Conservation (phyloP, 352 stramenopile species). For the Globisporangium viniferum region DNA sequence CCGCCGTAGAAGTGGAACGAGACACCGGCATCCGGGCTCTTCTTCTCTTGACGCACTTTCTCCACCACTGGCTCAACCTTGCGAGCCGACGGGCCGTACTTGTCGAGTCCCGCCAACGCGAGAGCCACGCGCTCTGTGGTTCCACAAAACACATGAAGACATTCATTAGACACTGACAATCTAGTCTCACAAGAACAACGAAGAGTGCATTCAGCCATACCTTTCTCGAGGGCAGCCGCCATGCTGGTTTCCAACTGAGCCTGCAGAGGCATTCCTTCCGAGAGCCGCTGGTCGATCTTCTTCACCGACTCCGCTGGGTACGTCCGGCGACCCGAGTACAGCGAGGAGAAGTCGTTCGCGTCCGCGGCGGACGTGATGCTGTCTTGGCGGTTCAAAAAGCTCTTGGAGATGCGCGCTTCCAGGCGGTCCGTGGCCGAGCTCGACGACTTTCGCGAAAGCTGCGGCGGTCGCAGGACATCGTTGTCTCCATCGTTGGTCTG, state of each 20-base stretch:
- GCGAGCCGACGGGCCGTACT: slow-evolving; percentile 12
- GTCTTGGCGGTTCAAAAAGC: slow-evolving; percentile 32
- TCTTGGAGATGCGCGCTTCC: slow-evolving; percentile 68
- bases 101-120: slow-evolving; percentile 8
- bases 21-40: slow-evolving; percentile 33
- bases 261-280: slow-evolving; percentile 22
- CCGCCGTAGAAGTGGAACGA: slow-evolving; percentile 62
- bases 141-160: not conserved
- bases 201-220: slow-evolving; percentile 1
- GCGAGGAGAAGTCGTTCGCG: slow-evolving; percentile 33
- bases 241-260: slow-evolving; percentile 34
- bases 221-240: slow-evolving; percentile 30
- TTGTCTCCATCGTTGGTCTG: not conserved
- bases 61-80: slow-evolving; percentile 22
- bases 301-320: slow-evolving; percentile 61
- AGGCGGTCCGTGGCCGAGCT: slow-evolving; percentile 50
- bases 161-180: not conserved
- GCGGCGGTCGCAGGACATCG: slow-evolving; percentile 21
- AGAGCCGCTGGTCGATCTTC: slow-evolving; percentile 43
- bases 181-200: not conserved
- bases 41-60: slow-evolving; percentile 17
- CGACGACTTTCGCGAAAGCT: slow-evolving; percentile 24
- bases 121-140: slow-evolving; percentile 23
- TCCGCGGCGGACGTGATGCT: slow-evolving; percentile 25
- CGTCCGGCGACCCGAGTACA: slow-evolving; percentile 65